Conservation (phyloP, 2,329 filamentous ascomycete species). For the Exophiala spinifera region DNA sequence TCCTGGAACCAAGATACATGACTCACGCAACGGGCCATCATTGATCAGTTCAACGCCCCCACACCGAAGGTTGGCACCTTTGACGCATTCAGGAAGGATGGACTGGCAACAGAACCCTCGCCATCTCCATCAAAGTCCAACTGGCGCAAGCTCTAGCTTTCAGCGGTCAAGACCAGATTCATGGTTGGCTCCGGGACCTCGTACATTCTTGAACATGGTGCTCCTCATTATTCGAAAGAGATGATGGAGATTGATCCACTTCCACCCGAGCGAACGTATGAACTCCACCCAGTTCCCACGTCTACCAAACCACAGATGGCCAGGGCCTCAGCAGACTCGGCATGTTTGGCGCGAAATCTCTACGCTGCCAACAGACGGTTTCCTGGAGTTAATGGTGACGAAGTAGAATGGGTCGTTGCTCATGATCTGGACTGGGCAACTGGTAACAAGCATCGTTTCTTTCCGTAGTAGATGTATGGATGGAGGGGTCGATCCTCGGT, state of each 20-base stretch:
- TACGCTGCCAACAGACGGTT: slow-evolving; percentile 7
- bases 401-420: background rate
- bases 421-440: background rate
- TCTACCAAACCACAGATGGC: background rate
- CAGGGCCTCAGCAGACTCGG: slow-evolving; percentile 2
- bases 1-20: slow-evolving; percentile 61
- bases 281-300: slow-evolving; percentile 11
- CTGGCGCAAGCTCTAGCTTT: slow-evolving; percentile 59
- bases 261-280: slow-evolving; percentile 21
- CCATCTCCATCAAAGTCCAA: slow-evolving; percentile 59
- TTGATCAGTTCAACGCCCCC: slow-evolving; percentile 57
- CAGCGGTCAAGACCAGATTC: slow-evolving; percentile 45
- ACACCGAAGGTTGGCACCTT: slow-evolving; percentile 46
- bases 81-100: slow-evolving; percentile 60
- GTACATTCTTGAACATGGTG: background rate
- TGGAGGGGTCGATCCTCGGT: background rate
- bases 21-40: slow-evolving; percentile 47
- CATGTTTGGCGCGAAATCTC: slow-evolving; percentile 14
- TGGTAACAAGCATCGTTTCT: background rate
- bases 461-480: background rate
- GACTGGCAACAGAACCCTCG: slow-evolving; percentile 58
- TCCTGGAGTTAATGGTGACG: background rate
- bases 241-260: slow-evolving; percentile 22
- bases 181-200: slow-evolving; percentile 48
- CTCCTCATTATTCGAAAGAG: background rate